Percentiles rank a stretch among this genome's conserved stretches.
These are phyloP conservation scores for Globisporangium ultimum DNA, from an alignment of 352 stramenopile species.

Conservation along the genomic window DNA sequence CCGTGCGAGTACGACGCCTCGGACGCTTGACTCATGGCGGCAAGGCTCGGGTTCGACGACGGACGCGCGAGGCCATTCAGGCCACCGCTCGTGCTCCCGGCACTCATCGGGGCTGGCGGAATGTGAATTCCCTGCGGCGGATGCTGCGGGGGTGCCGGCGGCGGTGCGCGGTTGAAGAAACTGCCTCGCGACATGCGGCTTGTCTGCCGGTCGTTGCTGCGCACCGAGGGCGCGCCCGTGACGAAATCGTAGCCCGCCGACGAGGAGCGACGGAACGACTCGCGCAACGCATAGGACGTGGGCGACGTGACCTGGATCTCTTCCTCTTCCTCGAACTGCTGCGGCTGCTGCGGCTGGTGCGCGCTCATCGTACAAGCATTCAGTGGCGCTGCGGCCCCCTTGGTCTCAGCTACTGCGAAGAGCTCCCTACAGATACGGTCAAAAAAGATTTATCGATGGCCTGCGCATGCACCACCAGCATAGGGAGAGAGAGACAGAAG, in stretches of 20 bases:
- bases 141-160: constrained; percentile 52
- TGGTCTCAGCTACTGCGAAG: neutral
- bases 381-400: too few relatives aligned
- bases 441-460: neutral
- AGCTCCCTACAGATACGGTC: neutral
- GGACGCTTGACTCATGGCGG: constrained; percentile 33
- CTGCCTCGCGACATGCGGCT: constrained; percentile 39
- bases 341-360: constrained; percentile 12
- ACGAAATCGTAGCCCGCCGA: constrained; percentile 48
- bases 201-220: constrained; percentile 16
- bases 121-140: constrained; percentile 30
- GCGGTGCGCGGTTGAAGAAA: constrained; percentile 59
- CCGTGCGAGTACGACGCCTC: constrained; percentile 34
- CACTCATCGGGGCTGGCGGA: constrained; percentile 7
- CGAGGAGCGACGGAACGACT: constrained; percentile 76
- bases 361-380: constrained; percentile 12
- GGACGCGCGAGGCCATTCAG: constrained; percentile 42
- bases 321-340: constrained; percentile 40
- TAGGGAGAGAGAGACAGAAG: neutral
- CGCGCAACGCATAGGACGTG: constrained; percentile 70
- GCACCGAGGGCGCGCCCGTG: constrained; percentile 22
- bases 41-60: constrained; percentile 65
- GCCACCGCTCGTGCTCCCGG: constrained; percentile 1
- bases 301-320: constrained; percentile 83
- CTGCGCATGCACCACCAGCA: neutral